Evolutionary conservation across 2,329 filamentous ascomycete genomes (phyloP).

Genomic region (Podosphaera xanthii): DNA sequence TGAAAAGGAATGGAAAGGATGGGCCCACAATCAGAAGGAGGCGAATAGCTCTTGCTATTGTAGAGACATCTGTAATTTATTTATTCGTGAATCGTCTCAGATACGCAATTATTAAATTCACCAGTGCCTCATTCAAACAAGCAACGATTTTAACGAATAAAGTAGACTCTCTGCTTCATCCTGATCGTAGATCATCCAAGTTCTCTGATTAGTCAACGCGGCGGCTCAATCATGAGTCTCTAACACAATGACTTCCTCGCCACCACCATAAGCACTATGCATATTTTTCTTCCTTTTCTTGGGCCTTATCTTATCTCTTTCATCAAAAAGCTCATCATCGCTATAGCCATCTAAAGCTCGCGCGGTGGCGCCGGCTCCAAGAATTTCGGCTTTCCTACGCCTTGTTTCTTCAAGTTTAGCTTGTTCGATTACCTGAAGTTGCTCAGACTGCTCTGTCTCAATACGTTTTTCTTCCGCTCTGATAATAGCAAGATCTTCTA

Average conservation of each 20-base stretch:
- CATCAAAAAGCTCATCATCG: slow-evolving; percentile 8
- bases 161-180: neutral
- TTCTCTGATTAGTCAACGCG: neutral
- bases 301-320: neutral
- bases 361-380: slow-evolving; percentile 4
- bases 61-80: too few relatives aligned
- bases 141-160: too few relatives aligned
- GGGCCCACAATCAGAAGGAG: too few relatives aligned
- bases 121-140: too few relatives aligned
- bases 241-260: slow-evolving; percentile 14
- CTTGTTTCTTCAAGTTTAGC: slow-evolving; percentile 8
- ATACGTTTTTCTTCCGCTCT: slow-evolving; percentile 26
- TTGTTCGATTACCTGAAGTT: slow-evolving; percentile 25
- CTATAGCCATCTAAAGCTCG: slow-evolving; percentile 4
- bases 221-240: slow-evolving; percentile 8
- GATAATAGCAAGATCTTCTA: slow-evolving; percentile 31
- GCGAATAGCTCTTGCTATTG: too few relatives aligned
- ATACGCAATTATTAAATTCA: too few relatives aligned
- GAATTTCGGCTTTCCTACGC: slow-evolving; percentile 13
- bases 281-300: slow-evolving; percentile 12
- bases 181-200: neutral
- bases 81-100: too few relatives aligned
- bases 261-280: slow-evolving; percentile 11
- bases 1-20: too few relatives aligned
- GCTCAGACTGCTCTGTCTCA: slow-evolving; percentile 22